Evolutionary conservation across 352 stramenopile genomes (phyloP).

Genomic region (Pythium dissimile): DNA sequence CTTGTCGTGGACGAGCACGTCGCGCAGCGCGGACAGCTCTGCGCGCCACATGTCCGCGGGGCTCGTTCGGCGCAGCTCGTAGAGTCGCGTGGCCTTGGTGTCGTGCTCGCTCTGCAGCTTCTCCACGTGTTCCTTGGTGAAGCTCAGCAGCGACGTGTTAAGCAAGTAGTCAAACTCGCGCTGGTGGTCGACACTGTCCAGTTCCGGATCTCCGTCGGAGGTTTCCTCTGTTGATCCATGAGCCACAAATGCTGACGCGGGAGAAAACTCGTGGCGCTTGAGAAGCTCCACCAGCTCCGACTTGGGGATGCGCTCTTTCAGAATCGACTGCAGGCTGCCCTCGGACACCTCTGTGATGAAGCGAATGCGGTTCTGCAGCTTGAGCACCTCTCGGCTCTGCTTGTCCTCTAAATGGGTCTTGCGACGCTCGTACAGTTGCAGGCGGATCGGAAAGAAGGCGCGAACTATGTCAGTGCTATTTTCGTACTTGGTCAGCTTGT

Average conservation of each 20-base stretch:
- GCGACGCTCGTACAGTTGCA: constrained; percentile 84
- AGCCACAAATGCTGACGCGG: constrained; percentile 39
- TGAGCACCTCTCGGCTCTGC: constrained; percentile 79
- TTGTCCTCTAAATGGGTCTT: constrained; percentile 83
- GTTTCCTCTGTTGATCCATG: constrained; percentile 21
- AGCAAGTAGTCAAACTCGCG: constrained; percentile 97
- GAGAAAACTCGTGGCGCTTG: constrained; percentile 39
- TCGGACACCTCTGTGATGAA: constrained; percentile 97
- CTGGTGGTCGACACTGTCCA: constrained; percentile 28
- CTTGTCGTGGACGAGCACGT: constrained; percentile 58
- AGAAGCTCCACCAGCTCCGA: constrained; percentile 50
- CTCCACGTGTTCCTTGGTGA: constrained; percentile 95
- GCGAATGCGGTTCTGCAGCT: constrained; percentile 95
- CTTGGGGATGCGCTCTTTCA: constrained; percentile 73
- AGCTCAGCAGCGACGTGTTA: constrained; percentile 97
- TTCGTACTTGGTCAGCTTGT: constrained; percentile 91
- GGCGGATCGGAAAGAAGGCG: constrained; percentile 92
- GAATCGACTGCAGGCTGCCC: constrained; percentile 89
- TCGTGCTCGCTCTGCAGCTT: constrained; percentile 90
- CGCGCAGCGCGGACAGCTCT: constrained; percentile 57
- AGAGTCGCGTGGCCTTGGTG: constrained; percentile 87
- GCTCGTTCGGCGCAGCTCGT: constrained; percentile 79
- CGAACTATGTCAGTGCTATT: constrained; percentile 89
- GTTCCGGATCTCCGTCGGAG: constrained; percentile 8
- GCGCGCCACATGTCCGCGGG: constrained; percentile 87